Evolutionary conservation across 2,329 filamentous ascomycete species (phyloP).

Genomic region (Cytospora paraplurivora): DNA sequence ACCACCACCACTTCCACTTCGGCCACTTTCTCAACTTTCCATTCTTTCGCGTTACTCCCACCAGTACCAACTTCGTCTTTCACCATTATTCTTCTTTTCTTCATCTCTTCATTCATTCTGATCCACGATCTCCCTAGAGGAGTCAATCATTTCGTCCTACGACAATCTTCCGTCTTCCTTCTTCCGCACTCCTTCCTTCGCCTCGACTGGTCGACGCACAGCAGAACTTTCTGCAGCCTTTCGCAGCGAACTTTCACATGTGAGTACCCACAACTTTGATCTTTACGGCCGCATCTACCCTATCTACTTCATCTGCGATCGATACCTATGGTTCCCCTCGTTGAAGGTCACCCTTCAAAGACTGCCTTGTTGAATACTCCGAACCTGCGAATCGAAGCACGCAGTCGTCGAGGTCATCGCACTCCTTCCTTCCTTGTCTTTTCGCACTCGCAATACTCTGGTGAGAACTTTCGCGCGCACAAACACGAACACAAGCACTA

Average conservation of each 20-base stretch:
- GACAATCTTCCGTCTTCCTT: not conserved
- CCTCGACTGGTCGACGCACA: conserved; percentile 8
- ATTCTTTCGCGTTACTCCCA: conserved; percentile 12
- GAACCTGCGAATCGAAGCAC: too few species aligned
- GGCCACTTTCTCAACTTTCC: conserved; percentile 13
- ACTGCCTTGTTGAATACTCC: not conserved
- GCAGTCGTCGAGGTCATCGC: too few species aligned
- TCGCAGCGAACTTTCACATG: conserved; percentile 5
- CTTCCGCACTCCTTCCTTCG: conserved; percentile 9
- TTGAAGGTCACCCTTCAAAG: not conserved
- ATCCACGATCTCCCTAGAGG: conserved; percentile 16
- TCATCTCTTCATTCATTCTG: conserved; percentile 20
- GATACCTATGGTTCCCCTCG: not conserved
- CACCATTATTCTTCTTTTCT: not conserved
- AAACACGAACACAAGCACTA: not conserved
- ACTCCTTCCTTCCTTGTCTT: too few species aligned
- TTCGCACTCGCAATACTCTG: not conserved
- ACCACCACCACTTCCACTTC: not conserved
- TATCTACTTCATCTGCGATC: not conserved
- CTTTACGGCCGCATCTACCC: not conserved
- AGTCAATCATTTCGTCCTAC: conserved; percentile 15
- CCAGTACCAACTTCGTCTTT: not conserved
- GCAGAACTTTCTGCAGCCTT: conserved; percentile 15
- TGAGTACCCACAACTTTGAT: not conserved
- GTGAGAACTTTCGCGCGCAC: not conserved